Base-by-base conservation (phyloP, 164 flowering plant species). In the Magnolia kwangsiensis region DNA sequence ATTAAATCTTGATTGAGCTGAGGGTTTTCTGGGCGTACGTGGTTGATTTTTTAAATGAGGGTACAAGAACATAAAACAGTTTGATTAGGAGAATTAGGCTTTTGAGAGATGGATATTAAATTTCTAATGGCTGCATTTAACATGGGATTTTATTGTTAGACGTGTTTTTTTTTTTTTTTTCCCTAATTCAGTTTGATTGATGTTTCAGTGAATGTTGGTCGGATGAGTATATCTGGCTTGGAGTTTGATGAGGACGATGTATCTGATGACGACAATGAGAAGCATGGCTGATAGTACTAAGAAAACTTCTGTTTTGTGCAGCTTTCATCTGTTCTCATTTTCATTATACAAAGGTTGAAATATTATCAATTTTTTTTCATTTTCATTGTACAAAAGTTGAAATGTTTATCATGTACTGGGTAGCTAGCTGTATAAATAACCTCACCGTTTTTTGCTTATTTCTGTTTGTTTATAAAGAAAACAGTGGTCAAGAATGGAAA, bases 151-250 rank as follows among this genome's bases (percentile, higher is more conserved):
- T 55, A 55, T 55, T 55, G 10, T 55, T 55, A 55, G 61, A 55
- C 3, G 61, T 11, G 59, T 51, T 51, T 51, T 8, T 51, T 51
- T 51, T 8, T 16, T 68, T 68, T 4, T 68, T 14, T 27, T n/a
- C n/a, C 7, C 71, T 37, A 37, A 14, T 31, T 68, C 19, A 7
- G 13, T 13, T 68, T 29, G 51, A 19, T 37, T 31, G 50, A 29
- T 4, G 6, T 73, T 87, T 89, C 91, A 92, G 97, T 90, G 68
- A 92, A 94, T 78, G 78, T 91, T 51, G 98, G 98, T 49, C 82
- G 27, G 74, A 93, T 95, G 98, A 85, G 78, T 20, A 90, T 93
- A 45, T 72, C 69, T 7, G 98, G 98, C 14, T 75, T 93, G 83
- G 87, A 90, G 61, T 90, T 95, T 75, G 86, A 86, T 31, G 79